Conservation (phyloP, 2,329 filamentous ascomycete species). For the Biscogniauxia mediterranea region DNA sequence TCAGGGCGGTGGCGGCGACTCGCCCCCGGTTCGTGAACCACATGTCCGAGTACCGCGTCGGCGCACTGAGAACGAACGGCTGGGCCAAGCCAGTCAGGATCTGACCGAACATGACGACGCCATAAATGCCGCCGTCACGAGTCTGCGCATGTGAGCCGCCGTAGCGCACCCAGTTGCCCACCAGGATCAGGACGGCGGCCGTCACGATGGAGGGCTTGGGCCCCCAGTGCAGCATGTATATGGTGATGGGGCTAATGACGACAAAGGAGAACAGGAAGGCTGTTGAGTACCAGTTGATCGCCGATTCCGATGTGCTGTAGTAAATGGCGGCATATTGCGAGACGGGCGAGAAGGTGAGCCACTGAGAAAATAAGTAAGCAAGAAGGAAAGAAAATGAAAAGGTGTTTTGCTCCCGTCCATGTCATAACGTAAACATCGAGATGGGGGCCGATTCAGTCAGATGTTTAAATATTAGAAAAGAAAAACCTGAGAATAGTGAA, state of each 20-base stretch:
- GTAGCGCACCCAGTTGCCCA: conserved; percentile 91
- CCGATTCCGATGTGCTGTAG: conserved; percentile 70
- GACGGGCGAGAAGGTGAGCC: conserved; percentile 88
- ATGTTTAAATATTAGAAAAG: background rate
- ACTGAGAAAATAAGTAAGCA: conserved; percentile 48
- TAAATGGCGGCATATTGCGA: conserved; percentile 71
- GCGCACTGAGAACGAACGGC: conserved; percentile 86
- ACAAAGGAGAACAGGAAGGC: conserved; percentile 85
- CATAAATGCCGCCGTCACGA: conserved; percentile 61
- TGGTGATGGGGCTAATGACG: conserved; percentile 65
- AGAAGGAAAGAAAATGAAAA: conserved; percentile 1
- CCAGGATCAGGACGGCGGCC: conserved; percentile 69
- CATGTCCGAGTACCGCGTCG: conserved; percentile 86
- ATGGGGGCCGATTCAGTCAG: background rate
- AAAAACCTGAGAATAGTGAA: background rate
- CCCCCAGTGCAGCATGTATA: conserved; percentile 77
- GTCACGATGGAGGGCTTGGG: conserved; percentile 75
- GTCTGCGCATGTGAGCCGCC: conserved; percentile 56
- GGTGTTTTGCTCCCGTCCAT: background rate
- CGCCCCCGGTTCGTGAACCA: conserved; percentile 89
- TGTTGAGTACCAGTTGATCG: conserved; percentile 91
- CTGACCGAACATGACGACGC: conserved; percentile 84
- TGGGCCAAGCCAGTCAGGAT: conserved; percentile 86
- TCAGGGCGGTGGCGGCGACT: conserved; percentile 82
- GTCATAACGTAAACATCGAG: background rate